phyloP scores from a whole-genome alignment of 2,329 filamentous ascomycete genomes.

The Clarireedia homoeocarpa region DNA sequence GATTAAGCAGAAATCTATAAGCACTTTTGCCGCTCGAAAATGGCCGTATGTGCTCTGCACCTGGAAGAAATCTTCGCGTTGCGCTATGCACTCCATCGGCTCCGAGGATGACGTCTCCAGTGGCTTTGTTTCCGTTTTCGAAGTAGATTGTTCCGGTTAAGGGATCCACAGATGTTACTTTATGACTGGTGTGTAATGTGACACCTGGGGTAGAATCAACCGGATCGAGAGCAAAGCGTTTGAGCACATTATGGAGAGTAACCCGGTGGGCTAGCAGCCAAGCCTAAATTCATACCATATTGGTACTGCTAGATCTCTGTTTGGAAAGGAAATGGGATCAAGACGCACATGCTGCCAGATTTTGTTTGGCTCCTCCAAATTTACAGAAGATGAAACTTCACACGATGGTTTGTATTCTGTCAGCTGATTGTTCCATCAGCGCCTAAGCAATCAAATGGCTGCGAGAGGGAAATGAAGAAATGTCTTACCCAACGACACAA shows the following conservation, averaged over 20 bases:
- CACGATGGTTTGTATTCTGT: conserved; percentile 24
- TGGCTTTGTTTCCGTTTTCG: conserved; percentile 33
- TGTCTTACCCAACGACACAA: neutral
- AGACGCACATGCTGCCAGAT: conserved; percentile 38
- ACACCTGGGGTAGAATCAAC: conserved; percentile 31
- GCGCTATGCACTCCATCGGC: conserved; percentile 1
- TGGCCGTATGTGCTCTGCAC: neutral
- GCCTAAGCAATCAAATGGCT: no score
- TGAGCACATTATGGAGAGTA: conserved; percentile 44
- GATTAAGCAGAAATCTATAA: conserved; percentile 19
- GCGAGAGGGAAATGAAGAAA: no score
- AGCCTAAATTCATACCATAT: conserved; percentile 12
- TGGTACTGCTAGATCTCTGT: no score
- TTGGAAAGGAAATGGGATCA: neutral
- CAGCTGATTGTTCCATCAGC: conserved; percentile 11
- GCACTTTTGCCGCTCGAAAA: conserved; percentile 17
- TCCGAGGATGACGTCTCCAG: neutral
- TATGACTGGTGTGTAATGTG: conserved; percentile 34
- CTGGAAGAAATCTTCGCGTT: neutral
- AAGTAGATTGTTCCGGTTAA: conserved; percentile 36
- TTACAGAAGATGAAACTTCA: neutral
- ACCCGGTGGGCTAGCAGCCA: conserved; percentile 49
- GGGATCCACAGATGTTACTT: conserved; percentile 37
- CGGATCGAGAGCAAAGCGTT: conserved; percentile 35
- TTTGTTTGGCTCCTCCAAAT: conserved; percentile 30